Evolutionary conservation across 306 rosid genomes (phyloP).

Genomic region (Sicyos edulis): DNA sequence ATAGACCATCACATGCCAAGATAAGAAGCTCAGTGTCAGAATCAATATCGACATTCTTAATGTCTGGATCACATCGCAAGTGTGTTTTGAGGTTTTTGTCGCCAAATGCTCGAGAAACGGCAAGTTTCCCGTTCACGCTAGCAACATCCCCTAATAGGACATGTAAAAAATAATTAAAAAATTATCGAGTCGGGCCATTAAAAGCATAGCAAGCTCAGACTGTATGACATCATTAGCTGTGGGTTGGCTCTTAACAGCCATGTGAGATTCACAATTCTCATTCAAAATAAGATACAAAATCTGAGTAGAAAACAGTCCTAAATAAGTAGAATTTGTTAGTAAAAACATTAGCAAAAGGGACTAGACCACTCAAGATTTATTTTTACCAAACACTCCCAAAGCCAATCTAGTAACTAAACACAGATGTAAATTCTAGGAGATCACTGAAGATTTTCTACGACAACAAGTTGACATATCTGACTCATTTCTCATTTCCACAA

Average conservation of each 20-base stretch:
- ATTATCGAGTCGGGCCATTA: too few species aligned
- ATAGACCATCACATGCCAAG: constrained; percentile 79
- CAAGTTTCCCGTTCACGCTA: constrained; percentile 84
- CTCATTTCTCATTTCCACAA: neutral
- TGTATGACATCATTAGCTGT: neutral
- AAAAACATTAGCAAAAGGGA: neutral
- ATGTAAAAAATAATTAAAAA: neutral
- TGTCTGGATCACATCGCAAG: constrained; percentile 36
- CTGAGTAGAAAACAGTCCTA: neutral
- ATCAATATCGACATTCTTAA: constrained; percentile 31
- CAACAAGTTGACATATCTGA: neutral
- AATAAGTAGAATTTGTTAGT: neutral
- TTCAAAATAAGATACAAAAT: neutral
- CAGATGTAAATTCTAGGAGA: too few species aligned
- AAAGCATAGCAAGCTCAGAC: neutral
- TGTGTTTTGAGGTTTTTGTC: constrained; percentile 33
- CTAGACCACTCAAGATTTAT: neutral
- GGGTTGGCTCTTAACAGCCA: neutral
- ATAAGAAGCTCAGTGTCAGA: constrained; percentile 50
- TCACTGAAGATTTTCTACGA: neutral
- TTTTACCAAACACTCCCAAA: neutral
- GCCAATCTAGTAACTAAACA: too few species aligned
- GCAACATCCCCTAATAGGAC: constrained; percentile 68
- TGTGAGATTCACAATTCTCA: neutral
- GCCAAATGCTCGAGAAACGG: constrained; percentile 84